Conservation (phyloP, 2,329 filamentous ascomycete genomes). For the Colletotrichum musicola region DNA sequence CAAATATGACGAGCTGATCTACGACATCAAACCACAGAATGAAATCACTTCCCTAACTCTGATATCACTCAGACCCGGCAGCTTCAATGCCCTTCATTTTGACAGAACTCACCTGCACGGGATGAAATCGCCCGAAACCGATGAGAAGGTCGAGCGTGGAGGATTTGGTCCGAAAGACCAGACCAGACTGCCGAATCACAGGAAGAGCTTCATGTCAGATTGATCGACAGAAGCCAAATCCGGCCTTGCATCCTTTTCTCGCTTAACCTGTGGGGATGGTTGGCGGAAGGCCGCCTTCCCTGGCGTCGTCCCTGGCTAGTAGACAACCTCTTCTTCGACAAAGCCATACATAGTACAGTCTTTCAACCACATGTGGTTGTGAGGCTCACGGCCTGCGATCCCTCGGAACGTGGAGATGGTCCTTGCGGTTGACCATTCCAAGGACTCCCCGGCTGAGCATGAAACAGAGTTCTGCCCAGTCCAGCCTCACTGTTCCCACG, state of each 20-base stretch:
- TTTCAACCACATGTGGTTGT: neutral
- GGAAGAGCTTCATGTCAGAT: constrained; percentile 18
- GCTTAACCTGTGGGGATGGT: neutral
- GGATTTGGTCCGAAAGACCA: neutral
- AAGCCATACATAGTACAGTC: too few species aligned
- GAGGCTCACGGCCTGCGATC: neutral
- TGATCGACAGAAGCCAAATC: constrained; percentile 18
- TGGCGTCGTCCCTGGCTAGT: constrained; percentile 3
- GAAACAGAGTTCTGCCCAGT: neutral
- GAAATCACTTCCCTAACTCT: neutral
- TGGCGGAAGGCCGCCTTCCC: neutral
- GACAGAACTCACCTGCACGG: constrained; percentile 4
- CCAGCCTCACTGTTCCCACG: neutral
- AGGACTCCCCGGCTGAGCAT: neutral
- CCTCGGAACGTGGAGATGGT: constrained; percentile 1
- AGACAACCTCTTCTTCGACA: too few species aligned
- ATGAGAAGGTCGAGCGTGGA: neutral
- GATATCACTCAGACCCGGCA: neutral
- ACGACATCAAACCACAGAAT: neutral
- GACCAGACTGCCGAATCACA: neutral
- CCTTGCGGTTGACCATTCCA: neutral
- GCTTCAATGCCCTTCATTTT: neutral
- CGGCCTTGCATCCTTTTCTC: neutral
- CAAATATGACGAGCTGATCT: too few species aligned
- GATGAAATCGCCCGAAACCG: constrained; percentile 2